Base-by-base conservation (phyloP, 108 stramenopile species). In the Skeletonema menzelii region DNA sequence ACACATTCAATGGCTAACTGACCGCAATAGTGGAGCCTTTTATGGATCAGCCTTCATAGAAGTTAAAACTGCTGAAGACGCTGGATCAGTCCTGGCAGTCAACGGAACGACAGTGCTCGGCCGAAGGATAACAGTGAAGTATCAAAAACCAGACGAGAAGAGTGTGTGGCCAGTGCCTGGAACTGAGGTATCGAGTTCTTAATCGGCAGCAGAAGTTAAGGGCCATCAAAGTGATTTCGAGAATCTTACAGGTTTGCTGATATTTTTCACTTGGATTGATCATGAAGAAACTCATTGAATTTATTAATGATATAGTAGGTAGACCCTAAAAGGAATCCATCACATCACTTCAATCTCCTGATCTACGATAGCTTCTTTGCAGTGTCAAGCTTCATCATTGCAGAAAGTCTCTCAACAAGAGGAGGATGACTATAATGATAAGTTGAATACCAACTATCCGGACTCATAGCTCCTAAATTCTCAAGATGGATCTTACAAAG, bases 371-470 rank as follows among this genome's bases (percentile, higher is more conserved):
- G 76, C 47, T 83, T 80, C 53, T 78, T 75, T 64, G 84, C 83
- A 66, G 85, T 87, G 49, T 91, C 91, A 20, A 91, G 71, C 65
- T 72, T 81, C 87, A 91, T 96, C 91, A 99, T 97, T 8, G 97
- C 97, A 27, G 84, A 86, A 15, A 99, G 87, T 7, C 99, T 86
- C 76, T 99, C 97, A 8, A 97, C 93, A 62, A 99, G 74, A 26
- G 98, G 96, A 20, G 99, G 99, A 73, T 99, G 99, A 27, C 86
- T 87, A 78, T 98, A 97, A 83, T 99, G 98, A 75, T 98, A 98
- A 8, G 86, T 90, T 2, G 82, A 82, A 80, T 97, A 99, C 94
- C 88, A 87, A 53, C 79, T 81, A 82, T 97, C 96, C 26, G 91
- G 90, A 67, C 88, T 85, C 93, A 97, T 95, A 56, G 96, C 90